Evolutionary conservation across 2,329 filamentous ascomycete genomes (phyloP).

Genomic region (Talaromyces albobiverticillius): DNA sequence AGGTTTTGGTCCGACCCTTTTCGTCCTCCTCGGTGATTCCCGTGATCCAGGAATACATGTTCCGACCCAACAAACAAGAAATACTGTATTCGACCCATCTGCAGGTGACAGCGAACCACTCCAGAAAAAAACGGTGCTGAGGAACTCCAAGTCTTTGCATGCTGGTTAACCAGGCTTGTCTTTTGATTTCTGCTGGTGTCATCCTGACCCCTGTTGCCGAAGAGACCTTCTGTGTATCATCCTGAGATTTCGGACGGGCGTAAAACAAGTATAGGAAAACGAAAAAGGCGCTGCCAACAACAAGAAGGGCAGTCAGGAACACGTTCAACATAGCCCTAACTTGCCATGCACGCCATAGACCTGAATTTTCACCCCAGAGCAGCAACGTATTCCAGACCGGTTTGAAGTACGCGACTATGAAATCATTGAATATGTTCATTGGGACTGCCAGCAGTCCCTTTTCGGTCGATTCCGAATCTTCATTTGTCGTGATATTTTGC

Average conservation of each 20-base stretch:
- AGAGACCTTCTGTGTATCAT: slow-evolving; percentile 37
- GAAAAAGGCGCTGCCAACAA: slow-evolving; percentile 56
- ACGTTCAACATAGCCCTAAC: slow-evolving; percentile 40
- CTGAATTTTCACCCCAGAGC: slow-evolving; percentile 18
- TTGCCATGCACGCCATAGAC: slow-evolving; percentile 36
- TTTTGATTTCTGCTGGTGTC: slow-evolving; percentile 78
- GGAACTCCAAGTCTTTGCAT: slow-evolving; percentile 92
- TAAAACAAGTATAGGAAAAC: slow-evolving; percentile 56
- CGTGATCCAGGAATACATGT: slow-evolving; percentile 73
- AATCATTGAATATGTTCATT: slow-evolving; percentile 52
- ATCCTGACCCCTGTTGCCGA: slow-evolving; percentile 29
- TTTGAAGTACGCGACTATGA: slow-evolving; percentile 22
- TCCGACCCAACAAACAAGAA: slow-evolving; percentile 72
- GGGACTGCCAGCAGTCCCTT: slow-evolving; percentile 68
- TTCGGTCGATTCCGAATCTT: slow-evolving; percentile 57
- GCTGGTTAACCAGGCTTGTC: slow-evolving; percentile 88
- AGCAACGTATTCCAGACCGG: slow-evolving; percentile 22
- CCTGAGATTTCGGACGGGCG: slow-evolving; percentile 55
- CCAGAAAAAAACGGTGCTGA: slow-evolving; percentile 78
- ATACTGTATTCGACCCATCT: slow-evolving; percentile 81
- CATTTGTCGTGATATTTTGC: slow-evolving; percentile 73
- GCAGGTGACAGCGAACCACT: slow-evolving; percentile 73
- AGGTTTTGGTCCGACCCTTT: slow-evolving; percentile 80
- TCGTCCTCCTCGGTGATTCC: slow-evolving; percentile 83
- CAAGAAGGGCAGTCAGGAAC: slow-evolving; percentile 49